Evolutionary conservation across 768 basidiomycete genomes (phyloP), one percentile per base, ranked within the genome.

Genomic region (Trametes cingulata): DNA sequence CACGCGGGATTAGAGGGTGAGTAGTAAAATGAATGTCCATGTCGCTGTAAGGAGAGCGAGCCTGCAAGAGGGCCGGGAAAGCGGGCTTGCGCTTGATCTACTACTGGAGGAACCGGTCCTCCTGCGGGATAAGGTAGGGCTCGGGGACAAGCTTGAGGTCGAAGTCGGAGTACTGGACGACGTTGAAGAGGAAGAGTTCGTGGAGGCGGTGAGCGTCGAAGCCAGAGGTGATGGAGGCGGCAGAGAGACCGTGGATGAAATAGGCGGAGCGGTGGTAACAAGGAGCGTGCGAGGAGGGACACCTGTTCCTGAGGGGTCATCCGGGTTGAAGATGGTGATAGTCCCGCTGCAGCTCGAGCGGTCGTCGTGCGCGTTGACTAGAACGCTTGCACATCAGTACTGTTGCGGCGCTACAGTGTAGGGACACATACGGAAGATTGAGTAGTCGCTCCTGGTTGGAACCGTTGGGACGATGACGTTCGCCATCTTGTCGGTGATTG

Each of bases 271-370:
- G 13, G 52, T 63, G 2, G 61, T 63, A 24, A 63, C 57, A 25
- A 54, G 39, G 33, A 58, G 45, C 3, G 46, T 41, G 33, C 47
- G 47, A 3, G 56, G 56, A 19, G 61, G 61, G 25, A 29, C 22
- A 10, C 53, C 56, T 15, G 52, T 49, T 9, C 61, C 61, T 6
- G 39, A 41, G 20, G 57, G 52, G 20, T 63, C 52, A 19, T 63
- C 57, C 10, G 61, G 61, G n/a, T 63, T 63, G 48, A 63, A 63
- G 52, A 63, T 63, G 57, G 56, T 63, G 42, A 63, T 50, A 8
- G 39, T 27, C 13, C 61, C 56, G 36, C 61, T 63, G 25, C 61
- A 58, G 42, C 46, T 54, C 8, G 56, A 58, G 22, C 42, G 51
- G 40, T 63, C 50, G n/a, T 63, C 56, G 17, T 51, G 56, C 10